Conservation (phyloP, 139 green algal species). For the Ulvella scutata region DNA sequence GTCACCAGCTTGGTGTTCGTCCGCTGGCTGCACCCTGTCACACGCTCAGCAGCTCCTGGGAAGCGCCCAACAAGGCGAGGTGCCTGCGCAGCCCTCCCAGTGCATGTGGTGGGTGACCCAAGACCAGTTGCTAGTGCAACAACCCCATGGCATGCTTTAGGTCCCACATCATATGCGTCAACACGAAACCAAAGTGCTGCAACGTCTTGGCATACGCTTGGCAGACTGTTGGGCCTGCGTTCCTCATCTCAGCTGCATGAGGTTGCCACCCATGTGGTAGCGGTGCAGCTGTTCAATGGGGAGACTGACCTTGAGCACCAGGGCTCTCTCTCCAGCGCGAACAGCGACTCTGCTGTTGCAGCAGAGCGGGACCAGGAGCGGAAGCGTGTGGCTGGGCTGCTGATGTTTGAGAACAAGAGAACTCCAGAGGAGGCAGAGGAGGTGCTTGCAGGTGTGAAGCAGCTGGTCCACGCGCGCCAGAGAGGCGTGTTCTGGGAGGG, state of each 20-base stretch:
- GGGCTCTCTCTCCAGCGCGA: too few species aligned
- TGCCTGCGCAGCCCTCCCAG: too few species aligned
- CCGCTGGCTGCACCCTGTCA: not conserved
- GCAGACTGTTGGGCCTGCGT: not conserved
- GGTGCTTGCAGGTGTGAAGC: not conserved
- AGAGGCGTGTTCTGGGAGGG: not conserved
- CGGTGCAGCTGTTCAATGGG: not conserved
- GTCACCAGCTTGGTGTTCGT: not conserved
- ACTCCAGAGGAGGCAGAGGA: not conserved
- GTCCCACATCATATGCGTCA: too few species aligned
- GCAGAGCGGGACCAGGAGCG: not conserved
- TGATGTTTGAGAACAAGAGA: not conserved
- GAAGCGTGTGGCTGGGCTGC: not conserved
- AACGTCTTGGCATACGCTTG: not conserved
- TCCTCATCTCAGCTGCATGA: not conserved
- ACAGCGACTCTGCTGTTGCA: not conserved
- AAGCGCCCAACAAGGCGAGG: not conserved
- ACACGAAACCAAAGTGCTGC: not conserved
- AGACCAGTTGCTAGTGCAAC: too few species aligned
- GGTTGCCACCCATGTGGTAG: not conserved
- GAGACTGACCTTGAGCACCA: not conserved
- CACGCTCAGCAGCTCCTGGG: not conserved
- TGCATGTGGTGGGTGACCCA: too few species aligned
- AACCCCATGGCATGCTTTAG: too few species aligned
- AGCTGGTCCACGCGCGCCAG: not conserved